Percentiles rank a stretch among this genome's conserved stretches.
phyloP scores from a whole-genome alignment of 257 asterid species.

The Fraxinus americana region DNA sequence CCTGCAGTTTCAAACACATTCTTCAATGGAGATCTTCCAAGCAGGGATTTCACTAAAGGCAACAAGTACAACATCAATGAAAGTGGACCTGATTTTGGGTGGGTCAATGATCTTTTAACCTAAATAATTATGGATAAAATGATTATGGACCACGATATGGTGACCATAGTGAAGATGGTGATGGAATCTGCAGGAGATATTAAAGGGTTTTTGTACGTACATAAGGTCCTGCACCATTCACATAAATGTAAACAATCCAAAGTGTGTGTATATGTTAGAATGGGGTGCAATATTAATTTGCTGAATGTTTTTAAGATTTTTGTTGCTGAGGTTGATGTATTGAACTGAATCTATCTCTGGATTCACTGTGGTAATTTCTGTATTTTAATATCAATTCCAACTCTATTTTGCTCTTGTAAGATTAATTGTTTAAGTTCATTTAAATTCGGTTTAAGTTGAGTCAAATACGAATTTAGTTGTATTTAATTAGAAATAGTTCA shows the following conservation, averaged over 20 bases:
- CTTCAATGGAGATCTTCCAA: constrained; percentile 1
- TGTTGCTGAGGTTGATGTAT: neutral
- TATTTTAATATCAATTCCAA: neutral
- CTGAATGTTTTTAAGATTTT: neutral
- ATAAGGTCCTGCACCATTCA: neutral
- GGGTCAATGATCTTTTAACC: constrained; percentile 20
- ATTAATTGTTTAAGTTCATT: too few species aligned
- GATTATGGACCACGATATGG: neutral
- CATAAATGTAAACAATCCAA: neutral
- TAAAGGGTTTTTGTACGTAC: neutral
- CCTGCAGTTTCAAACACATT: neutral
- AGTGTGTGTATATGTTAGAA: neutral
- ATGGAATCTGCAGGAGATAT: neutral
- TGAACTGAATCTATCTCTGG: neutral
- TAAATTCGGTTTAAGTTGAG: too few species aligned
- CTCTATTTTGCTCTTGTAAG: neutral
- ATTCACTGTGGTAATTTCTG: neutral
- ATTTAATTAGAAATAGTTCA: too few species aligned
- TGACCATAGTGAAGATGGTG: neutral
- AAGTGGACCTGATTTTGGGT: constrained; percentile 15
- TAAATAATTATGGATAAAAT: neutral
- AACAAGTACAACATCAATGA: constrained; percentile 5
- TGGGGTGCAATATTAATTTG: neutral
- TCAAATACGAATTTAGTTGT: too few species aligned
- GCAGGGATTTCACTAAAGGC: constrained; percentile 1